Conservation (phyloP, 2,329 filamentous ascomycete genomes). For the Magnaporthiopsis poae region DNA sequence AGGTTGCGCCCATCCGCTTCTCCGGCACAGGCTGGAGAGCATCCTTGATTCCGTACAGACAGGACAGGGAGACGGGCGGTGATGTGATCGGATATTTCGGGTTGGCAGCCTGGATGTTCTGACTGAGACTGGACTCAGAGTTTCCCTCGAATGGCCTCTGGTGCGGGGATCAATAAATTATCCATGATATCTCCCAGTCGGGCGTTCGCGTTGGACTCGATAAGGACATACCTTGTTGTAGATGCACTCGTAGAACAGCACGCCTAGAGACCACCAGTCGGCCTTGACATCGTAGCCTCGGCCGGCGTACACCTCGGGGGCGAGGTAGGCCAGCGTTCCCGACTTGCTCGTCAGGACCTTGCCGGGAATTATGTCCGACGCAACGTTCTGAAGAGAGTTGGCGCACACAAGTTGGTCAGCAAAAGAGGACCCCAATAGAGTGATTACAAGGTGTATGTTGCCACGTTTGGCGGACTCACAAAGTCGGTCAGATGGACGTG, state of each 20-base stretch:
- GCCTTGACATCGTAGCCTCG: slow-evolving; percentile 81
- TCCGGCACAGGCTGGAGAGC: slow-evolving; percentile 71
- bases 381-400: slow-evolving; percentile 67
- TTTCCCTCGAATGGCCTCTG: slow-evolving; percentile 89
- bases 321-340: slow-evolving; percentile 87
- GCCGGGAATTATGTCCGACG: slow-evolving; percentile 77
- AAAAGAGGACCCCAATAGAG: background rate
- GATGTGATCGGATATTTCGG: slow-evolving; percentile 88
- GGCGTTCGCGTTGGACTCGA: background rate
- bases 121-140: slow-evolving; percentile 69
- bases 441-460: slow-evolving; percentile 5
- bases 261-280: slow-evolving; percentile 97
- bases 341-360: slow-evolving; percentile 89
- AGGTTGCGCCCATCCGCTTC: slow-evolving; percentile 75
- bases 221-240: slow-evolving; percentile 73
- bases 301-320: slow-evolving; percentile 87
- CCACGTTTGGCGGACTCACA: slow-evolving; percentile 43
- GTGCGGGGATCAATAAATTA: background rate
- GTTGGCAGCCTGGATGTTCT: slow-evolving; percentile 68
- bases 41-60: slow-evolving; percentile 77
- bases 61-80: slow-evolving; percentile 78
- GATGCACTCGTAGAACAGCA: slow-evolving; percentile 98
- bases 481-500: slow-evolving; percentile 98
- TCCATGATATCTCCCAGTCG: background rate
- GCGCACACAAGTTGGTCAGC: background rate